Evolutionary conservation across 1,284 basidiomycete genomes (phyloP), one percentile per base, ranked within the genome.

Genomic region (Naganishia albida): DNA sequence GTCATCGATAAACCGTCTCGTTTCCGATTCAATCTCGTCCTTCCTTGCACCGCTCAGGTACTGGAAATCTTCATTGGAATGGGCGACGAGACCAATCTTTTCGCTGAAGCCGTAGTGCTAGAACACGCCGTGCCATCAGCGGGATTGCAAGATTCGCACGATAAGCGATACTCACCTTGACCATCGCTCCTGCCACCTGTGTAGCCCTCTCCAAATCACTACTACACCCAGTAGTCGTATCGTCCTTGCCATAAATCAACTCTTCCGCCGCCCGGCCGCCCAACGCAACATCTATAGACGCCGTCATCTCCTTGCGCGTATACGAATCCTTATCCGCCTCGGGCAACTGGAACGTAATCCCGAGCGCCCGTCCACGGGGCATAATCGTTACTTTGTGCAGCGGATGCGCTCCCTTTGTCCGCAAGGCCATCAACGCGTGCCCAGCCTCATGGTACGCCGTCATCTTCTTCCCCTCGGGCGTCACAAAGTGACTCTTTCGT

Each of bases 381-480:
- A 97, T 86, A 78, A 93, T 94, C 20, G 93, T 97, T 28, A 34
- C 93, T 82, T 94, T 96, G 78, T 97, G 93, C 69, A 97, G 80
- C 34, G 93, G 93, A 85, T 93, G 91, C 30, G 93, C 91, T 63
- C 93, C 93, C 67, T 90, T 85, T 0, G 94, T 96, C 75, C 92
- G 92, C 42, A 96, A 80, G 7, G 93, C 91, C 23, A 92, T 87
- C 25, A 97, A 84, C 18, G 93, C 92, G 78, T 96, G 93, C 10
- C 93, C 93, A 68, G 91, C 93, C 83, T 97, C 93, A 78, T 97
- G 94, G 80, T 95, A 96, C 7, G 94, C 94, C 0, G 93, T 96
- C 65, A 90, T 86, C 68, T 86, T 81, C 77, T 93, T 95, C 39
- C 85, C 86, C 76, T 92, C 88, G 26, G 88, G 87, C 69, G 90